A percentile compares a stretch with the other conserved stretches of the same genome.
Conservation (phyloP, 2,329 filamentous ascomycete species). For the Verticillium tricorpus region DNA sequence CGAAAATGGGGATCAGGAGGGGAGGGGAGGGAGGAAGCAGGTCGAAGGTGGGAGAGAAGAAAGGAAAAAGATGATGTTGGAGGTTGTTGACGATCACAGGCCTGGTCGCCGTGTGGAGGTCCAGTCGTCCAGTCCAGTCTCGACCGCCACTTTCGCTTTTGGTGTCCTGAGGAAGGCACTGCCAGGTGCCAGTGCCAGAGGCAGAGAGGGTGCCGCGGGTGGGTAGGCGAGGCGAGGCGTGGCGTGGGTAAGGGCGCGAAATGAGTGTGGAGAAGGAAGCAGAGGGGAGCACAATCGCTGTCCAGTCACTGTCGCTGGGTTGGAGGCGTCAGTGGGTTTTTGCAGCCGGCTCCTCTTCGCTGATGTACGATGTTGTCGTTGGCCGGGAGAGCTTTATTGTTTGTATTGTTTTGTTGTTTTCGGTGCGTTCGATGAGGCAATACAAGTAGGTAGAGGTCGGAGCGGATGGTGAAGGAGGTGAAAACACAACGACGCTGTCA, state of each 20-base stretch:
- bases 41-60: not conserved
- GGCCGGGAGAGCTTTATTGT: not conserved
- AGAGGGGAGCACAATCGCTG: not conserved
- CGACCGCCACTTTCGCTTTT: not conserved
- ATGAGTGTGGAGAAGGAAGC: slow-evolving; percentile 1
- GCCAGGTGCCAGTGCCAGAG: slow-evolving; percentile 5
- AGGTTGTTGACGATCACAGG: not conserved
- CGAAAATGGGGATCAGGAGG: not conserved
- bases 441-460: not conserved
- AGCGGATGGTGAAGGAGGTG: not conserved
- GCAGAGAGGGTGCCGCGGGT: slow-evolving; percentile 9
- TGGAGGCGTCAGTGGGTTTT: not conserved
- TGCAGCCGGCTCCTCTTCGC: not conserved
- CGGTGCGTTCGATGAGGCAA: not conserved
- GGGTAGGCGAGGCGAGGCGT: slow-evolving; percentile 3
- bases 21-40: not conserved
- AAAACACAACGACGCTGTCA: not conserved
- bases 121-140: not conserved
- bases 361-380: not conserved
- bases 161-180: not conserved
- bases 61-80: not conserved
- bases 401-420: not conserved
- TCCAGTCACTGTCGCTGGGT: not conserved
- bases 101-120: not conserved
- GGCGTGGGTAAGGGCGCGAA: slow-evolving; percentile 7